Evolutionary conservation across 352 stramenopile species (phyloP), one percentile per base, ranked within the genome.

Genomic region (Globisporangium iwayamae): DNA sequence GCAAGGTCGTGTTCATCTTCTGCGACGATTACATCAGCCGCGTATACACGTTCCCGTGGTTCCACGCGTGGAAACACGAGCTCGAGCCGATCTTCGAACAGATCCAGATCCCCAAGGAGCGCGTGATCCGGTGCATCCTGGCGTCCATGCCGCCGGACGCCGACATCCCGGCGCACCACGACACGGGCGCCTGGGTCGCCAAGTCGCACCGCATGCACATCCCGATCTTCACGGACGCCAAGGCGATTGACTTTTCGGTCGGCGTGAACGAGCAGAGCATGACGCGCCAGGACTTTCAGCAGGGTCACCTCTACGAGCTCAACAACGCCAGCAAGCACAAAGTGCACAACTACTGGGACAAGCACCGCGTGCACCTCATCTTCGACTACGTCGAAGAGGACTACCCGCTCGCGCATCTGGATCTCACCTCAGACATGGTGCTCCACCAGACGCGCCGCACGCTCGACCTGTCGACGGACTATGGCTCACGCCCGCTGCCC

Each of bases 261-360:
- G 97, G 97, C 9, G 73, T 83, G 8, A 91, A 89, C 30, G 76
- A 90, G 51, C 62, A 96, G 8, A 73, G 62, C 18, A 91, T 99
- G 87, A 65, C 89, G 68, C 85, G 94, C n/a, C 85, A 96, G 56
- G 79, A 94, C 66, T 98, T 98, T 66, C 75, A 88, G 63, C 88
- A 98, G 62, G 97, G 96, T 58, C 83, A 94, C 47, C 84, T 99
- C 3, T 98, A 99, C 81, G 97, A 99, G 84, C 95, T 99, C 60
- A 99, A 99, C 83, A 99, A 99, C 76, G 96, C 97, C 63, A 96
- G 93, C 67, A 98, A 98, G 68, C 97, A 99, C 78, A 68, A 74
- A 43, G 89, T 99, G 25, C 91, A 89, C 57, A 99, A 99, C 81
- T 85, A 94, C 62, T 96, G 83, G 73, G 71, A 86, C 28, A 68